Conservation (phyloP, 495 filamentous ascomycete species). For the Penicillium parvum region DNA sequence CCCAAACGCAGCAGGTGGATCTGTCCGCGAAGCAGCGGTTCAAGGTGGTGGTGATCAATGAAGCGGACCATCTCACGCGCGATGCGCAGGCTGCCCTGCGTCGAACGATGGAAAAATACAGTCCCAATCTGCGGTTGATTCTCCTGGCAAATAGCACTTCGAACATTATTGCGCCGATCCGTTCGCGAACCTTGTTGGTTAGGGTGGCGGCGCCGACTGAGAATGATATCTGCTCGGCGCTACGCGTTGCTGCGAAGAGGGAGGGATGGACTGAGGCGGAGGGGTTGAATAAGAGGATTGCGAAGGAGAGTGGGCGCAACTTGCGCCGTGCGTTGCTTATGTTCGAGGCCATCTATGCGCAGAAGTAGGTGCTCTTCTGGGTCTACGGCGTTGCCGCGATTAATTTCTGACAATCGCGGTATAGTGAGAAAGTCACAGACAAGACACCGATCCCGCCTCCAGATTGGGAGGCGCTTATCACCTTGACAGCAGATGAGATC, state of each 20-base stretch:
- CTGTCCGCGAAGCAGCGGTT: conserved; percentile 82
- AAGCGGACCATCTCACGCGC: conserved; percentile 90
- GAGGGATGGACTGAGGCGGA: conserved; percentile 71
- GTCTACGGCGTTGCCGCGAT: no score
- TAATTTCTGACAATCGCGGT: conserved; percentile 12
- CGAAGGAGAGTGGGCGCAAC: conserved; percentile 88
- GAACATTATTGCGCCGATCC: conserved; percentile 96
- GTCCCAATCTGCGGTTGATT: conserved; percentile 86
- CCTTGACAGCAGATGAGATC: conserved; percentile 84
- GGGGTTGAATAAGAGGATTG: conserved; percentile 75
- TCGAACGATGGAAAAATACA: conserved; percentile 99
- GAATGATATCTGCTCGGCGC: conserved; percentile 72
- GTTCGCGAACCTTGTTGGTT: conserved; percentile 82
- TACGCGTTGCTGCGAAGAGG: conserved; percentile 67
- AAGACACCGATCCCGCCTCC: conserved; percentile 85
- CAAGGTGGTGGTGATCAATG: conserved; percentile 98
- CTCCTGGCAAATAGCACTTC: conserved; percentile 90
- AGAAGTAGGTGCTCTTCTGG: conserved; percentile 61
- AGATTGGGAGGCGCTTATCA: conserved; percentile 91
- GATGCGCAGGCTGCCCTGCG: conserved; percentile 95
- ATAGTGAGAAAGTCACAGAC: conserved; percentile 85
- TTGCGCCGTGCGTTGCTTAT: conserved; percentile 84
- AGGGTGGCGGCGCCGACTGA: conserved; percentile 87
- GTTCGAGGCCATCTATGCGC: conserved; percentile 94
- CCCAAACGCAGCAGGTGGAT: conserved; percentile 97